Conservation (phyloP, 2,329 filamentous ascomycete species). For the Scytalidium sp. region DNA sequence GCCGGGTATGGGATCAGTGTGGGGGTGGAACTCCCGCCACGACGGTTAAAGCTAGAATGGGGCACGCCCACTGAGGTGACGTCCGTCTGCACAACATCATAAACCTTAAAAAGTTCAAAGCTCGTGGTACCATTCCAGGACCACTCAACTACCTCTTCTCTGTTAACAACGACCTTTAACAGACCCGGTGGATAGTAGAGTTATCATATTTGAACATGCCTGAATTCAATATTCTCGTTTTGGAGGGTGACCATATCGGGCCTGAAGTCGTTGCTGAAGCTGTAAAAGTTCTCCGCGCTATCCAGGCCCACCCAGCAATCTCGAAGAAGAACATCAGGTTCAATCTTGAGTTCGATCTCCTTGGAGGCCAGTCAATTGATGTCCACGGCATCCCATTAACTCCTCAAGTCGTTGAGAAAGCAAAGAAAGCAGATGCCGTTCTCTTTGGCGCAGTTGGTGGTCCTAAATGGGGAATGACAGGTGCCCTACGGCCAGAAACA, state of each 20-base stretch:
- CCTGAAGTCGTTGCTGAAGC: slow-evolving; percentile 45
- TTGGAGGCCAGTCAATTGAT: slow-evolving; percentile 68
- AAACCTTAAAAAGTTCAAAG: not conserved
- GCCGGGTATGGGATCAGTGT: not conserved
- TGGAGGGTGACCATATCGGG: slow-evolving; percentile 44
- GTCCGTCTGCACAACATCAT: no score
- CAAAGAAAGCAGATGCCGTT: slow-evolving; percentile 79
- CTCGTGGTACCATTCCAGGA: not conserved
- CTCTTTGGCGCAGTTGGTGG: slow-evolving; percentile 88
- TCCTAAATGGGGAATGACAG: slow-evolving; percentile 81
- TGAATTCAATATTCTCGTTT: slow-evolving; percentile 34
- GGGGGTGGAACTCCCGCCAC: not conserved
- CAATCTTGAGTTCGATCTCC: not conserved
- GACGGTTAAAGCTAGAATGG: not conserved
- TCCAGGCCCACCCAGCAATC: not conserved
- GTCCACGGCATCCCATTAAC: slow-evolving; percentile 72
- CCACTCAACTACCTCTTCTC: not conserved
- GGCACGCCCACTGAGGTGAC: no score
- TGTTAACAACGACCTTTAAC: not conserved
- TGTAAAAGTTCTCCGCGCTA: slow-evolving; percentile 37
- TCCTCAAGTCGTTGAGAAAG: slow-evolving; percentile 74
- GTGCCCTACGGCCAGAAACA: slow-evolving; percentile 81
- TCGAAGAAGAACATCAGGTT: not conserved
- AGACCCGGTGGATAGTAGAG: not conserved
- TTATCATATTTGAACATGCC: not conserved